Evolutionary conservation across 495 filamentous ascomycete species (phyloP), one percentile per base, ranked within the genome.

Genomic region (Hyaloscypha variabilis): DNA sequence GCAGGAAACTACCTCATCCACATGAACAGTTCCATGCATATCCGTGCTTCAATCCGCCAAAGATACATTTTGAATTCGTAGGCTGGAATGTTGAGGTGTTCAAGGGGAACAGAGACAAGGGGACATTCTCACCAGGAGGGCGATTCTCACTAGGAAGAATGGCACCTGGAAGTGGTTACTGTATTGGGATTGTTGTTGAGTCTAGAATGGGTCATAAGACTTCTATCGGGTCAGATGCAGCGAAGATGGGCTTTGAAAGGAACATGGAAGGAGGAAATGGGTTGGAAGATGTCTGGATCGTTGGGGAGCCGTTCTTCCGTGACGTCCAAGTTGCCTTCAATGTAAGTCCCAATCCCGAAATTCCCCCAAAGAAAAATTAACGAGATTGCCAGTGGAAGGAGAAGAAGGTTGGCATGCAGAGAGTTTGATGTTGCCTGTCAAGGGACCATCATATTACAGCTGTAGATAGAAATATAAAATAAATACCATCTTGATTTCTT

Each of bases 11-110:
- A 19, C 39, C 51, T 2, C 42, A 31, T 26, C 65, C 65, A 3
- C 53, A 56, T 62, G 65, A 67, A 36, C 65, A 67, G 57, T 67
- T 67, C 30, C 57, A 67, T 36, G 53, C 65, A n/a, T 67, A 62
- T 26, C 65, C 65, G 6, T 67, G 52, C 28, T 62, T 62, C 28
- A 62, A 58, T 28, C 65, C 65, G 13, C 65, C 65, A 34, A 42
- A 62, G 14, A 57, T 67, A 62, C 65, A 67, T 25, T 52, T 62
- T 11, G 58, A 67, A 25, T 67, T 67, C 25, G 34, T 13, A 5
- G 50, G 36, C 8, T 67, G 58, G 58, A 62, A 56, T 23, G 36
- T 34, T 5, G 26, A 62, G 21, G 51, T 67, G 5, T 24, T 67
- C 2, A 62, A 67, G 14, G 65, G 52, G 3, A 62, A 52, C 26